Evolutionary conservation across 1,139 yeast species (phyloP), one percentile per base, ranked within the genome.

Genomic region (Geotrichum cucujoidarum): DNA sequence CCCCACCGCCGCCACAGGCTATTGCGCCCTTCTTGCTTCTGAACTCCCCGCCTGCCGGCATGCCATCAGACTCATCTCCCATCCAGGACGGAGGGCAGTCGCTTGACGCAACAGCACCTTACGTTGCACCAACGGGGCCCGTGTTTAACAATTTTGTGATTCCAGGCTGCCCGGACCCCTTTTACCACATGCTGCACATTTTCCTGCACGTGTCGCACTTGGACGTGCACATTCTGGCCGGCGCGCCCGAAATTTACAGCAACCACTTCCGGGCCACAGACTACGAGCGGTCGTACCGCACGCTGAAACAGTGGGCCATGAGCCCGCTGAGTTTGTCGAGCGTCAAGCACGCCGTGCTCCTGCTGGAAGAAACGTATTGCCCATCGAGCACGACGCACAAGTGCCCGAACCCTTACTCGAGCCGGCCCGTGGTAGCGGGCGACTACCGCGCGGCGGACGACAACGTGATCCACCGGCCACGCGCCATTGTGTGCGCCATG

Each of bases 151-250:
- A 52, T 32, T 55, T 45, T 4, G 10, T 11, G 2, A 34, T 49
- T 14, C 21, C 40, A 3, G 66, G 66, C 18, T 61, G 65, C 45
- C 55, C 61, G 2, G 59, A 60, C 37, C 63, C 63, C 17, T 58
- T 59, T 42, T 60, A 80, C 63, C 90, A 84, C 58, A 70, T 85
- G 64, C 81, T 89, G 0, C 92, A 84, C 60, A 78, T 87, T 18
- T 77, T 81, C 30, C 78, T 87, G 59, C 72, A 85, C 43, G 74
- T 84, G 30, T 80, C 84, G 50, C 88, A 85, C 54, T 81, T 83
- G 63, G 95, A 87, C 63, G 77, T 84, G 49, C 85, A 84, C 47
- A 81, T 84, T 7, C 82, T 73, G 62, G 83, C 90, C 5, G 96
- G 96, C 1, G 84, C 89, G 1, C 92, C 94, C 0, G 6, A 86